Conservation (phyloP, 257 asterid species). For the Solanum neorickii region DNA sequence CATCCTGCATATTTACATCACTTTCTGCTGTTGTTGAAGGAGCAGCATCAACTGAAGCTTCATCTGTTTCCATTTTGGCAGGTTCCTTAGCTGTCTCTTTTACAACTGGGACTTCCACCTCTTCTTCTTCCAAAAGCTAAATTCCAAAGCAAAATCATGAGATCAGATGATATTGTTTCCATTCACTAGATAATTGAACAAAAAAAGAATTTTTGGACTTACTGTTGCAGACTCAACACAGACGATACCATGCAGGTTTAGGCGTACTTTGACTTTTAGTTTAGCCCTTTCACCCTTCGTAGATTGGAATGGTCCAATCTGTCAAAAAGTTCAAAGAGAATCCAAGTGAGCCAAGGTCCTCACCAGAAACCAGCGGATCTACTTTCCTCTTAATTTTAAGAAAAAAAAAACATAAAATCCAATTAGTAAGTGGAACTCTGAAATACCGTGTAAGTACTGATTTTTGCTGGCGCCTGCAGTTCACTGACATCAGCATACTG, state of each 20-base stretch:
- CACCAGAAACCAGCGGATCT: neutral
- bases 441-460: slow-evolving; percentile 81
- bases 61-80: slow-evolving; percentile 66
- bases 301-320: slow-evolving; percentile 90
- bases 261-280: slow-evolving; percentile 66
- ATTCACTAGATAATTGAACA: neutral
- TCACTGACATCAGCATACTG: slow-evolving; percentile 70
- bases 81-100: slow-evolving; percentile 51
- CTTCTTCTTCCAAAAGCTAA: slow-evolving; percentile 93
- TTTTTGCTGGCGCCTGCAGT: slow-evolving; percentile 64
- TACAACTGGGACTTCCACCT: slow-evolving; percentile 52
- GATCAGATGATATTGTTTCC: neutral
- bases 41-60: slow-evolving; percentile 15
- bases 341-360: neutral
- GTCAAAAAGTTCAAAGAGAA: neutral
- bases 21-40: slow-evolving; percentile 27
- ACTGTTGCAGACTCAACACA: slow-evolving; percentile 75
- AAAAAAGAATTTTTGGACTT: slow-evolving; percentile 5
- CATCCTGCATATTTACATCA: slow-evolving; percentile 65
- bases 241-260: slow-evolving; percentile 77
- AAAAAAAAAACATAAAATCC: neutral
- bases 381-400: neutral
- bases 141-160: neutral
- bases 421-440: neutral
- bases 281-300: slow-evolving; percentile 51